Percentiles rank a stretch among this genome's conserved stretches.
phyloP scores from a whole-genome alignment of 495 filamentous ascomycete genomes.

The Aspergillus taichungensis region DNA sequence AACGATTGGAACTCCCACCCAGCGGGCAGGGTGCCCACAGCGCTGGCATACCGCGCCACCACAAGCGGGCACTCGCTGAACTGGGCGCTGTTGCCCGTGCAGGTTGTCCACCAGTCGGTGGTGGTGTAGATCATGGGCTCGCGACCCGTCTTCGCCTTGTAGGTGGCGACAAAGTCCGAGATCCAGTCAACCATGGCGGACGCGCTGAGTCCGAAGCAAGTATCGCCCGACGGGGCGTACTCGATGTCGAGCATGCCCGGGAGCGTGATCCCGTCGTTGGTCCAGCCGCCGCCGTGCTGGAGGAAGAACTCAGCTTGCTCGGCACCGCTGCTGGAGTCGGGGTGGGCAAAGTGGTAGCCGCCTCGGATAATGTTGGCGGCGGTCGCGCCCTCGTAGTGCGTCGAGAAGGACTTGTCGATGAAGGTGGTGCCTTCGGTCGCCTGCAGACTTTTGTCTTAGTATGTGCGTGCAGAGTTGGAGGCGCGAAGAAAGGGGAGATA shows the following conservation, averaged over 20 bases:
- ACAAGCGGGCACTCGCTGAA: slow-evolving; percentile 48
- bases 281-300: slow-evolving; percentile 55
- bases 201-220: slow-evolving; percentile 45
- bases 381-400: slow-evolving; percentile 47
- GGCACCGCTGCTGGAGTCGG: slow-evolving; percentile 38
- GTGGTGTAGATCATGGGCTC: slow-evolving; percentile 56
- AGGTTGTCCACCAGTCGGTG: slow-evolving; percentile 53
- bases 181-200: slow-evolving; percentile 54
- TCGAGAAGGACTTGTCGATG: slow-evolving; percentile 42
- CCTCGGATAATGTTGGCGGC: slow-evolving; percentile 50
- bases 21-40: slow-evolving; percentile 44
- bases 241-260: slow-evolving; percentile 64
- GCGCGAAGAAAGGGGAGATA: not conserved
- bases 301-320: slow-evolving; percentile 52
- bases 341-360: slow-evolving; percentile 57
- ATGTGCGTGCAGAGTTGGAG: not conserved
- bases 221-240: slow-evolving; percentile 33
- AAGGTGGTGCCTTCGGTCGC: slow-evolving; percentile 53
- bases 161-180: slow-evolving; percentile 48
- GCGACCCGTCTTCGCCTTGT: slow-evolving; percentile 39
- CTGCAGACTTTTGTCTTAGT: slow-evolving; percentile 15
- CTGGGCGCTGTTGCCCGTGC: slow-evolving; percentile 47
- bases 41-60: slow-evolving; percentile 44
- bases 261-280: slow-evolving; percentile 50
- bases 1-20: slow-evolving; percentile 53